These are phyloP conservation scores for Coccomyxa sp. DNA, from an alignment of 139 green algal species.

Conservation along the genomic window DNA sequence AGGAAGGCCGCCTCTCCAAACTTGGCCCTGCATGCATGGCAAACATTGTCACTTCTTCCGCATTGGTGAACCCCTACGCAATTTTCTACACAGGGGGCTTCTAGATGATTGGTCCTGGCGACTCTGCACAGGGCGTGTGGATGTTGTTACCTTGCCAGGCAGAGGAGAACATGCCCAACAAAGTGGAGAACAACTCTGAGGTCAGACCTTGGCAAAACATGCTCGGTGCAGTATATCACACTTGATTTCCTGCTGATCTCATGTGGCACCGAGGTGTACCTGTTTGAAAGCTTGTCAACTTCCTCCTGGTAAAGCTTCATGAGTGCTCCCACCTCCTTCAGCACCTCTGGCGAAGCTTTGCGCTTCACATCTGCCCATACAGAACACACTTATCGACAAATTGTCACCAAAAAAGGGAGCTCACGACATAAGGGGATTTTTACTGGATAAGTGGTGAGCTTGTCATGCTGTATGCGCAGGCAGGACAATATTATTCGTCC, in stretches of 20 bases:
- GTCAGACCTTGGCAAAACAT: too few species aligned
- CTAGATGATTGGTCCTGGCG: too few species aligned
- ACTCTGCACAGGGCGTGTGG: too few species aligned
- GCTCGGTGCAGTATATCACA: too few species aligned
- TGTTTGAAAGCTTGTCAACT: slow-evolving; percentile 71
- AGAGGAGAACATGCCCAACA: too few species aligned
- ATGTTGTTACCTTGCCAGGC: too few species aligned
- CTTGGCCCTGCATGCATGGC: slow-evolving; percentile 44
- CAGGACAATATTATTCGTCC: too few species aligned
- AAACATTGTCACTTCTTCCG: neutral
- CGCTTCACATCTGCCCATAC: slow-evolving; percentile 37
- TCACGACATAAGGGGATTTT: too few species aligned
- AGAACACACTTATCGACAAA: too few species aligned
- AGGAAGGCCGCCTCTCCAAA: slow-evolving; percentile 71
- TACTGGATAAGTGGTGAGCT: neutral
- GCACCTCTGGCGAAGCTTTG: slow-evolving; percentile 20
- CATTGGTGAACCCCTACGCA: neutral
- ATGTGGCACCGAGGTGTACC: slow-evolving; percentile 8
- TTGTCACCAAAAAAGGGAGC: neutral
- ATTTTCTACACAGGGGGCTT: neutral
- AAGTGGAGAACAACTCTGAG: neutral
- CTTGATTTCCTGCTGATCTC: neutral
- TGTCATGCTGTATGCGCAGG: too few species aligned
- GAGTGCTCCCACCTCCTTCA: slow-evolving; percentile 55
- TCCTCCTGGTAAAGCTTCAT: slow-evolving; percentile 91